These are phyloP conservation scores for Kluyveromyces sp. DNA, from an alignment of 1,139 yeast species.

Conservation along the genomic window DNA sequence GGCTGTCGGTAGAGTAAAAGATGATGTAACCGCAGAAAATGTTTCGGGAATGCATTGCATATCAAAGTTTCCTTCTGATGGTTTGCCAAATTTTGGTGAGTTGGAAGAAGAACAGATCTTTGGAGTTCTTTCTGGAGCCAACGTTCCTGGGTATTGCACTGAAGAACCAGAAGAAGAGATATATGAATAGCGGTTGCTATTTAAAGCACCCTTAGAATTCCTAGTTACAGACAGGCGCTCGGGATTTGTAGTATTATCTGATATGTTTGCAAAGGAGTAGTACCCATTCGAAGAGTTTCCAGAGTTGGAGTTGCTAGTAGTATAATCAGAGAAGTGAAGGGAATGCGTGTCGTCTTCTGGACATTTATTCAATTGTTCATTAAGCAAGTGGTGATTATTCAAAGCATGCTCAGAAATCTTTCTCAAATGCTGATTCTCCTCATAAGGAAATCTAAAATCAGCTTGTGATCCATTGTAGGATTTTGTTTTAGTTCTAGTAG, in stretches of 20 bases:
- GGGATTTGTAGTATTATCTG: constrained; percentile 28
- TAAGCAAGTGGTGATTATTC: constrained; percentile 24
- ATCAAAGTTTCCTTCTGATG: not conserved
- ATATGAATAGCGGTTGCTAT: constrained; percentile 1
- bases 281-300: constrained; percentile 26
- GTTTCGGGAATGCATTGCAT: constrained; percentile 5
- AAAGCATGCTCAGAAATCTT: constrained; percentile 15
- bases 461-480: constrained; percentile 27
- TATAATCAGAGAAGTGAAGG: constrained; percentile 24
- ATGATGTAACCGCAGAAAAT: constrained; percentile 9
- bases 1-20: constrained; percentile 20
- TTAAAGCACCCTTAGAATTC: not conserved
- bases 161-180: constrained; percentile 4
- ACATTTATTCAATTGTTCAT: constrained; percentile 11
- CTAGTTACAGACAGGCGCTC: constrained; percentile 5
- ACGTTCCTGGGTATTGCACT: constrained; percentile 7
- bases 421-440: constrained; percentile 11
- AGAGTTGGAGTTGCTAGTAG: constrained; percentile 19
- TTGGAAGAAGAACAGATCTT: not conserved
- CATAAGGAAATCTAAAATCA: constrained; percentile 27
- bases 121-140: constrained; percentile 7
- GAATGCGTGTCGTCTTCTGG: constrained; percentile 18
- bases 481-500: constrained; percentile 28
- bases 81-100: constrained; percentile 1
- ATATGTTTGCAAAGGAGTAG: constrained; percentile 31